phyloP scores from a whole-genome alignment of 306 rosid genomes.

The Canavalia ensiformis region DNA sequence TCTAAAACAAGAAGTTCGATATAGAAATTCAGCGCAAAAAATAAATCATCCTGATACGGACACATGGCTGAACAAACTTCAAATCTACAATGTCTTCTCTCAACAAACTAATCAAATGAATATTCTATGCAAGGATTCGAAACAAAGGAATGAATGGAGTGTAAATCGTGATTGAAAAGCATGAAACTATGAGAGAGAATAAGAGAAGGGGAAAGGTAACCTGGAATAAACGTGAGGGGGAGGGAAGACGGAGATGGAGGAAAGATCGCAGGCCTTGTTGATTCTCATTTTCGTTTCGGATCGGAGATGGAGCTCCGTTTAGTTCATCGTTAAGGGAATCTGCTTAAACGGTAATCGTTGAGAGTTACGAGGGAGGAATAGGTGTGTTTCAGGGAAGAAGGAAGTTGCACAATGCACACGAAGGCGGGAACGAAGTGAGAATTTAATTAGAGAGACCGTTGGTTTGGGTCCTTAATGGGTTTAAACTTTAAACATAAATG shows the following conservation, averaged over 20 bases:
- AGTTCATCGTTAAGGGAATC: constrained; percentile 20
- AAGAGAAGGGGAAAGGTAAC: not conserved
- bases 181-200: not conserved
- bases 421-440: constrained; percentile 34
- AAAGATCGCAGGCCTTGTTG: constrained; percentile 89
- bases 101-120: not conserved
- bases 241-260: constrained; percentile 92
- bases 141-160: too few species aligned
- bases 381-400: not conserved
- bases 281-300: constrained; percentile 74
- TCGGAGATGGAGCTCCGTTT: constrained; percentile 22
- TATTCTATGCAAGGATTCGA: not conserved
- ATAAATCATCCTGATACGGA: not conserved
- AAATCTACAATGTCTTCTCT: constrained; percentile 16
- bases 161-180: not conserved
- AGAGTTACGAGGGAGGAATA: constrained; percentile 26
- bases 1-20: not conserved
- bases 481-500: too few species aligned
- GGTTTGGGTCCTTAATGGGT: too few species aligned
- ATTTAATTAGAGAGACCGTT: too few species aligned
- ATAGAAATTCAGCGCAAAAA: constrained; percentile 19
- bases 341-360: constrained; percentile 2
- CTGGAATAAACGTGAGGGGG: constrained; percentile 54
- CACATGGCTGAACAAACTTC: not conserved
- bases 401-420: not conserved